Base-by-base conservation (phyloP, 2,329 filamentous ascomycete genomes). In the Hymenoscyphus fructigenus region DNA sequence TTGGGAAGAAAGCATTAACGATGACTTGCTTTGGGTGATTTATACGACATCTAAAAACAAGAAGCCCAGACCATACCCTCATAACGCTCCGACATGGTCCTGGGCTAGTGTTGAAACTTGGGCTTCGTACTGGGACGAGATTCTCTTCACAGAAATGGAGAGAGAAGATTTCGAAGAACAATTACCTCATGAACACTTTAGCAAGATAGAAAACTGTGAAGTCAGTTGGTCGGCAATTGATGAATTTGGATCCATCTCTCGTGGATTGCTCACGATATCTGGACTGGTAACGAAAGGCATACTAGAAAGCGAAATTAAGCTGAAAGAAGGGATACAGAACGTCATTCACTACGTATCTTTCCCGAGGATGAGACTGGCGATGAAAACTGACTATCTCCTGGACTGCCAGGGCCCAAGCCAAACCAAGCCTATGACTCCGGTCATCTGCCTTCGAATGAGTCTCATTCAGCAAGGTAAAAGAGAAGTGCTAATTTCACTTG, bases 11-110 rank as follows among this genome's bases (percentile, higher is more conserved):
- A 47, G 34, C 5, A 15, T 62, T 3, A 29, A 32, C 32, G 61
- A 47, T 20, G 61, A 62, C 20, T 15, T 62, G 23, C 34, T 62
- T 14, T 62, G 61, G 61, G n/a, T 20, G 12, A 34, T 62, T 12
- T 29, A 32, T n/a, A 44, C 38, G 15, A 44, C 38, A 44, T 17
- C 17, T 32, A 28, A 17, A 23, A 12, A 32, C 23, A 57, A 57
- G 12, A 53, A 60, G 26, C 29, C 34, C 14, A 41, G 57, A 41
- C 29, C 57, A 26, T 20, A 3, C 20, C 14, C 57, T 12, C 6
- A 17, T n/a, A 59, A 36, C 12, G 57, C 57, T 5, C 57, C 57
- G 12, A 36, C 29, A 7, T 59, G 57, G 57, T 59, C 57, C 10
- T 59, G 57, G 57, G 57, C 57, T 1, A 61, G 59, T 15, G 41